Evolutionary conservation across 805 yeast genomes (phyloP), one percentile per base, ranked within the genome.

Genomic region (Yarrowia sp.): DNA sequence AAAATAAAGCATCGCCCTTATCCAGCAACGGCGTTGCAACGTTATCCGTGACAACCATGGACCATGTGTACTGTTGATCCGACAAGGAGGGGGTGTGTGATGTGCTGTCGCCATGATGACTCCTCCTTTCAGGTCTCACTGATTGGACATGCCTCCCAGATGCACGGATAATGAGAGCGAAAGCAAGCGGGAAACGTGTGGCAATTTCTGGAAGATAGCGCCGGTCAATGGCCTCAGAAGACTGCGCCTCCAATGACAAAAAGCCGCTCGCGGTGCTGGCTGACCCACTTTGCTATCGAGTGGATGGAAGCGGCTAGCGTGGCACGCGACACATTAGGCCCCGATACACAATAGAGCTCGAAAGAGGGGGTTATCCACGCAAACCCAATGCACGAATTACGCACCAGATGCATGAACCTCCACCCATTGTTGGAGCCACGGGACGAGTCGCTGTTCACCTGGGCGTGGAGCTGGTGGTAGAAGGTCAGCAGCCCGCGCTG

Each of bases 241-340:
- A 84, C 82, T 0, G 90, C 91, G 1, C 95, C 95, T n/a, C 87
- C 88, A 26, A 86, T 85, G 11, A 89, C 86, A 75, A 91, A 92
- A 43, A 92, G 76, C 48, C 95, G 79, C 67, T 86, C 86, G 71
- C 89, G 89, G 72, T 90, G 85, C 71, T 83, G 86, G 70, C 85
- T 82, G 73, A 96, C 88, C 97, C 97, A 93, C 61, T 82, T 82
- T 9, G 90, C 86, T 14, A 92, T 85, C 22, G 82, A 81, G 65
- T 86, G 82, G 48, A 92, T 88, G 70, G 91, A 86, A 22, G 80
- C 80, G 15, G 89, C 83, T 70, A 92, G 78, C 0, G 84, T 81
- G 48, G 85, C 85, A 52, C 87, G 86, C 53, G 84, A 82, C 16
- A 86, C 82, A 9, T 81, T 74, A 0, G 87, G 85, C n/a, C 89